phyloP scores from a whole-genome alignment of 306 rosid genomes.

The Pachyrhizus erosus region DNA sequence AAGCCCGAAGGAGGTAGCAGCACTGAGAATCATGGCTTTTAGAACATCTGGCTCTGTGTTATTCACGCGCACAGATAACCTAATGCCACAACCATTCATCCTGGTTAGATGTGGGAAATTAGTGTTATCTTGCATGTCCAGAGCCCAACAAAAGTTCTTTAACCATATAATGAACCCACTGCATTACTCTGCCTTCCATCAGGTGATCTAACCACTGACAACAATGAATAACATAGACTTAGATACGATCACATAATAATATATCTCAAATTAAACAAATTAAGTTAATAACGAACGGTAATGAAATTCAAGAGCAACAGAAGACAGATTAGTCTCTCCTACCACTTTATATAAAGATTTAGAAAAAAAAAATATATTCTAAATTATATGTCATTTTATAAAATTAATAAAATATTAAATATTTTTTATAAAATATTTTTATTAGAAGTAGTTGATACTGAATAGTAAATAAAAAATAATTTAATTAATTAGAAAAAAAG shows the following conservation, averaged over 20 bases:
- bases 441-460: too few species aligned
- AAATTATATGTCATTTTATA: too few species aligned
- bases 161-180: conserved; percentile 64
- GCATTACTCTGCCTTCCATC: conserved; percentile 57
- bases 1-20: conserved; percentile 68
- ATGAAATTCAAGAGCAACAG: too few species aligned
- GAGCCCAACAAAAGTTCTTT: conserved; percentile 54
- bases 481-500: too few species aligned
- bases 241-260: neutral
- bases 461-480: too few species aligned
- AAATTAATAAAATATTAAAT: too few species aligned
- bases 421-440: too few species aligned
- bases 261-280: neutral
- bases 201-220: conserved; percentile 47
- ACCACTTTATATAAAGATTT: too few species aligned
- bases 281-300: too few species aligned
- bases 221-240: neutral
- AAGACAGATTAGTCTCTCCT: too few species aligned
- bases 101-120: conserved; percentile 59
- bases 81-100: conserved; percentile 46
- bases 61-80: conserved; percentile 49
- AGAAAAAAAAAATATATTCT: too few species aligned
- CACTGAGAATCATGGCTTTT: conserved; percentile 51
- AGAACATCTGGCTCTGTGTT: conserved; percentile 51
- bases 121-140: conserved; percentile 54